Conservation (phyloP, 306 rosid genomes). For the Prunus dulcis region DNA sequence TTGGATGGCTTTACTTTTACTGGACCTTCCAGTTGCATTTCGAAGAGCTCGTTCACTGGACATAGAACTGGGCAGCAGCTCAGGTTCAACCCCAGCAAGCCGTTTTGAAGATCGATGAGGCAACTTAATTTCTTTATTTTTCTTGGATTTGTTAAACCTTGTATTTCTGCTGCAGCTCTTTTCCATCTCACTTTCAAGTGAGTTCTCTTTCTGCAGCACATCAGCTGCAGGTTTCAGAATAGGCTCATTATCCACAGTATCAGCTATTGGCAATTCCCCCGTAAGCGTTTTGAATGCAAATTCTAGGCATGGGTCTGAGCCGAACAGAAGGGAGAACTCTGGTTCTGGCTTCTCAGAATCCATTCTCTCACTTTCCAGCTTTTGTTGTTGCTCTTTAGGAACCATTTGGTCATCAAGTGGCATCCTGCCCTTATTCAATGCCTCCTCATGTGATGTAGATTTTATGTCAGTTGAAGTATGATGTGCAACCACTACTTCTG, state of each 20-base stretch:
- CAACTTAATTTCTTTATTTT: slow-evolving; percentile 37
- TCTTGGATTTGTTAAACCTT: slow-evolving; percentile 35
- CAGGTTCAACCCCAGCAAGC: slow-evolving; percentile 57
- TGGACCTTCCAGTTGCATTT: slow-evolving; percentile 33
- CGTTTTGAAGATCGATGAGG: slow-evolving; percentile 53
- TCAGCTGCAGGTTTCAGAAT: slow-evolving; percentile 27
- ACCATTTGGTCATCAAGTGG: slow-evolving; percentile 28
- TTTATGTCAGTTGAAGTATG: slow-evolving; percentile 11
- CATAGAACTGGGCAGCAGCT: slow-evolving; percentile 34
- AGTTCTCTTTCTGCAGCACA: slow-evolving; percentile 28
- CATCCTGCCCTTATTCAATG: slow-evolving; percentile 25
- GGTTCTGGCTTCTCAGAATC: slow-evolving; percentile 35
- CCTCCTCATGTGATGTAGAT: slow-evolving; percentile 11
- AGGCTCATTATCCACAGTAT: slow-evolving; percentile 29
- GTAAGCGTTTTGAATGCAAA: slow-evolving; percentile 60
- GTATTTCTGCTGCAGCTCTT: slow-evolving; percentile 32
- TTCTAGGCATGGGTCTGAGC: slow-evolving; percentile 44
- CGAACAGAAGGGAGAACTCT: slow-evolving; percentile 29
- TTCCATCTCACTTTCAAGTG: slow-evolving; percentile 26
- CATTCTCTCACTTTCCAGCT: slow-evolving; percentile 34
- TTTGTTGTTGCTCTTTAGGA: slow-evolving; percentile 34
- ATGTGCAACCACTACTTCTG: slow-evolving; percentile 19
- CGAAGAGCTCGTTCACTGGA: slow-evolving; percentile 43
- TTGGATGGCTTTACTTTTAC: slow-evolving; percentile 23
- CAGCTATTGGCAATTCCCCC: slow-evolving; percentile 58